A percentile compares a stretch with the other conserved stretches of the same genome.
phyloP scores from a whole-genome alignment of 2,329 filamentous ascomycete genomes.

The Lecanicillium sp. region DNA sequence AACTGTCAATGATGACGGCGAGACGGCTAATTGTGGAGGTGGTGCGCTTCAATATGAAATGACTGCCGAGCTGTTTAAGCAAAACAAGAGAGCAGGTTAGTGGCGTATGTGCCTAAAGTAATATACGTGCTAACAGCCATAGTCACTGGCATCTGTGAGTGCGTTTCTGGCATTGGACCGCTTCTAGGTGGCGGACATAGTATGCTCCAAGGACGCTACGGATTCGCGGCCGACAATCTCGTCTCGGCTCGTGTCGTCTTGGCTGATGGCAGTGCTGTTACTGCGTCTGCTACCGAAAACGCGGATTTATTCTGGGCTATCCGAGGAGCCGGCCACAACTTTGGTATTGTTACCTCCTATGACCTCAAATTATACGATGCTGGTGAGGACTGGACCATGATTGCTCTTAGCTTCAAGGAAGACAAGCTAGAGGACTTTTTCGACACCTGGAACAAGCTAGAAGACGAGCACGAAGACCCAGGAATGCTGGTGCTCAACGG shows the following conservation, averaged over 20 bases:
- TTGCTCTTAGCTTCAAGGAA: neutral
- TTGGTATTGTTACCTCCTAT: constrained; percentile 22
- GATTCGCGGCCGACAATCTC: constrained; percentile 15
- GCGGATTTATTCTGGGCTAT: constrained; percentile 24
- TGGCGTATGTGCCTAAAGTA: neutral
- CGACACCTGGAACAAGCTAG: constrained; percentile 6
- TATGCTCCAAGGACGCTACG: constrained; percentile 6
- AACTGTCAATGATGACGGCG: neutral
- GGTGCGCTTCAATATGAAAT: constrained; percentile 9
- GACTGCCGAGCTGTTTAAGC: constrained; percentile 4
- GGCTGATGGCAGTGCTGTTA: constrained; percentile 20
- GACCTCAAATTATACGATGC: neutral
- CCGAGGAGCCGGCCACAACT: constrained; percentile 24
- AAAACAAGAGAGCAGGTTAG: constrained; percentile 7
- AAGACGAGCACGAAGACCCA: constrained; percentile 2
- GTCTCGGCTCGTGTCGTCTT: constrained; percentile 22
- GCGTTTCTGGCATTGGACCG: neutral
- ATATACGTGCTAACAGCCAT: neutral
- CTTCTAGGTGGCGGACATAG: constrained; percentile 3
- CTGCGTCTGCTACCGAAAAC: constrained; percentile 30
- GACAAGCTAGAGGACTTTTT: constrained; percentile 3
- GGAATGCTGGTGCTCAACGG: constrained; percentile 6
- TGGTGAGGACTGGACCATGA: neutral
- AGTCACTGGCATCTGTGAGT: constrained; percentile 3
- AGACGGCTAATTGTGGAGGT: constrained; percentile 7